These are phyloP conservation scores for Geotrichum reessii DNA, from an alignment of 1,139 yeast genomes.

Conservation along the genomic window DNA sequence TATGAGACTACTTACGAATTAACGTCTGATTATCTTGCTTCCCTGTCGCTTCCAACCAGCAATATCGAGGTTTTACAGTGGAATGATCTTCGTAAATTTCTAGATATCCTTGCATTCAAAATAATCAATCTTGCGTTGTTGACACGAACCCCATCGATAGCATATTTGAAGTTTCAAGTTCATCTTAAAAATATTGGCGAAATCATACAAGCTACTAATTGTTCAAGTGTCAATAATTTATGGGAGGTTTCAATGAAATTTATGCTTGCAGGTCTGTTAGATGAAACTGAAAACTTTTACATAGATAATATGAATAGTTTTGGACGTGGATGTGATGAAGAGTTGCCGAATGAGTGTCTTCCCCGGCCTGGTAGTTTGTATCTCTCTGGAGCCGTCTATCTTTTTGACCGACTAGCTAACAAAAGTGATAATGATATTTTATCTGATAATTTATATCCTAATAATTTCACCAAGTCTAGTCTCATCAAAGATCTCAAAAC, in stretches of 20 bases:
- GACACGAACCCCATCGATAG: constrained; percentile 52
- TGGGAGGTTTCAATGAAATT: constrained; percentile 42
- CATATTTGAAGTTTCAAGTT: constrained; percentile 56
- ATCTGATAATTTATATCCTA: constrained; percentile 21
- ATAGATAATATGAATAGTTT: constrained; percentile 39
- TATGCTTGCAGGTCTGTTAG: constrained; percentile 56
- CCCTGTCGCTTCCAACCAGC: constrained; percentile 22
- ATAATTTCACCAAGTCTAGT: constrained; percentile 23
- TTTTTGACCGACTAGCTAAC: constrained; percentile 14
- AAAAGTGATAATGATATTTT: constrained; percentile 19
- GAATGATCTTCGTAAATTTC: constrained; percentile 43
- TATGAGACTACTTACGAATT: constrained; percentile 48
- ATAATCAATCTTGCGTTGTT: constrained; percentile 58
- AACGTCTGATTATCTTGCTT: constrained; percentile 38
- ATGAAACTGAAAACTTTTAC: constrained; percentile 41
- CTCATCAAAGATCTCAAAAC: constrained; percentile 27
- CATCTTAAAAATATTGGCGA: constrained; percentile 48
- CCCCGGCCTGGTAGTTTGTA: constrained; percentile 47
- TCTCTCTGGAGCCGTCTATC: constrained; percentile 37
- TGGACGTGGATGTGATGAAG: constrained; percentile 28
- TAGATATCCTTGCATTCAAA: constrained; percentile 60
- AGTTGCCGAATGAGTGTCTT: constrained; percentile 33
- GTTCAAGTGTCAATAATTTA: constrained; percentile 30
- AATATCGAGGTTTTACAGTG: constrained; percentile 31
- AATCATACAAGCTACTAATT: neutral